Percentiles rank a stretch among this genome's conserved stretches.
Conservation (phyloP, 1,139 yeast species). For the Casaregolazyma suthepensis region DNA sequence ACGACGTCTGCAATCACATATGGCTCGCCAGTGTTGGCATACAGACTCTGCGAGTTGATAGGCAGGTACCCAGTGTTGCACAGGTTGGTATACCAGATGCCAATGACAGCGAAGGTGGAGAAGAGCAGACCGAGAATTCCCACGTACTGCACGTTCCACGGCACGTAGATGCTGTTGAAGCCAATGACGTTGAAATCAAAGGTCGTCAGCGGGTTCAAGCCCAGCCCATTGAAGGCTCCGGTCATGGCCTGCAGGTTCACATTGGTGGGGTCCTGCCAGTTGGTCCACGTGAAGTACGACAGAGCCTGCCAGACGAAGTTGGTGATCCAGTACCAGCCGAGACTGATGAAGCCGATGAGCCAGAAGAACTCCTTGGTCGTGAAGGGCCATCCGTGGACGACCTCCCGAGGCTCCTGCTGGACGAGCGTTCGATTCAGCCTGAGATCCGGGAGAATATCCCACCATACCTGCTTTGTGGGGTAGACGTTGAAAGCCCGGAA, state of each 20-base stretch:
- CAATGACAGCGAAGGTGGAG: constrained; percentile 37
- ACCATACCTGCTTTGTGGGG: constrained; percentile 53
- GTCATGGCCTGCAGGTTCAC: constrained; percentile 37
- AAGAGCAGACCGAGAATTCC: constrained; percentile 33
- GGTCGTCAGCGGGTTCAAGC: constrained; percentile 43
- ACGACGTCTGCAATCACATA: constrained; percentile 41
- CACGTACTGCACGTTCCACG: constrained; percentile 35
- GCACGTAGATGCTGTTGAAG: constrained; percentile 33
- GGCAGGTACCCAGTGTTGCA: constrained; percentile 49
- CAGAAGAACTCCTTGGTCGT: constrained; percentile 43
- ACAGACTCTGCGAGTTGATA: constrained; percentile 43
- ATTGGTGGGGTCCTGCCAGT: constrained; percentile 37
- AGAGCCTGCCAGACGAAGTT: constrained; percentile 44
- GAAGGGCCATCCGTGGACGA: constrained; percentile 46
- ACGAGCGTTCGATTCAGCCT: constrained; percentile 49
- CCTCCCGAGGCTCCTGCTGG: constrained; percentile 39
- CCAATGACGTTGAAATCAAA: constrained; percentile 41
- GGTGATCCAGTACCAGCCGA: constrained; percentile 53
- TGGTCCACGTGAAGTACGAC: constrained; percentile 44
- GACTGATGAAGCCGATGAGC: constrained; percentile 34
- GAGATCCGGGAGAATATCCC: constrained; percentile 45
- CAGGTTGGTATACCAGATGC: constrained; percentile 37
- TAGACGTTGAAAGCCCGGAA: constrained; percentile 41
- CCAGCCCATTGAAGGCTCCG: constrained; percentile 41
- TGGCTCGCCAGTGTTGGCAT: constrained; percentile 41